Evolutionary conservation across 371 early-diverging fungal genomes (phyloP).

Genomic region (Haplosporangium sp.): DNA sequence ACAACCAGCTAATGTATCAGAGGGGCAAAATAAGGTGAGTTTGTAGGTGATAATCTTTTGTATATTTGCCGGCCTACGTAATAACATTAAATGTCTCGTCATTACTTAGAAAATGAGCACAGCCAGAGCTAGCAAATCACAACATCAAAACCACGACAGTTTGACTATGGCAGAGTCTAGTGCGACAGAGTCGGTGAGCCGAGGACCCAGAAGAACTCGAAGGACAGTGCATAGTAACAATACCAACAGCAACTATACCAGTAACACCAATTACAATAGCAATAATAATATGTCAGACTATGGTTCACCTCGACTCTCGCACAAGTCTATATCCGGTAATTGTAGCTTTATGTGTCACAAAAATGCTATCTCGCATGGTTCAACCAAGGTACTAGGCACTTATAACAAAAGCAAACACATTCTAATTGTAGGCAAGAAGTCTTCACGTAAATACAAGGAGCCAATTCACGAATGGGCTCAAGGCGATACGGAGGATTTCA

Average conservation of each 20-base stretch:
- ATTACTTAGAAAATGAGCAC: slow-evolving; percentile 17
- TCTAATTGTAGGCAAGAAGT: slow-evolving; percentile 28
- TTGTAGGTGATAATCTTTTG: neutral
- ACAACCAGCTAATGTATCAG: slow-evolving; percentile 6
- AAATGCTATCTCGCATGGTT: neutral
- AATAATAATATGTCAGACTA: slow-evolving; percentile 47
- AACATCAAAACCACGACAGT: slow-evolving; percentile 24
- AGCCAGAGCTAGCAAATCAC: slow-evolving; percentile 15
- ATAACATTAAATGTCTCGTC: neutral
- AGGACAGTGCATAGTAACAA: slow-evolving; percentile 16
- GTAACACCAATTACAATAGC: slow-evolving; percentile 20
- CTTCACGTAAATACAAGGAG: slow-evolving; percentile 33
- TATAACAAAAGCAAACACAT: neutral
- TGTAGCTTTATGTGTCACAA: neutral
- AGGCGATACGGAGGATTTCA: slow-evolving; percentile 69
- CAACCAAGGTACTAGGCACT: neutral
- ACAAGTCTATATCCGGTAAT: slow-evolving; percentile 30
- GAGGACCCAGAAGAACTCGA: slow-evolving; percentile 37
- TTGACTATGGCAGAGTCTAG: slow-evolving; percentile 45
- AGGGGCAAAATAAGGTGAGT: slow-evolving; percentile 24
- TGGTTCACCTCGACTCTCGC: slow-evolving; percentile 33
- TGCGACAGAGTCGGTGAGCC: slow-evolving; percentile 39
- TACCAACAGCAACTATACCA: slow-evolving; percentile 18
- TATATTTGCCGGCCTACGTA: too few species aligned
- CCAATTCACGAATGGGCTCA: slow-evolving; percentile 64